phyloP scores from a whole-genome alignment of 352 stramenopile genomes.

The Aphanomyces euteiches region DNA sequence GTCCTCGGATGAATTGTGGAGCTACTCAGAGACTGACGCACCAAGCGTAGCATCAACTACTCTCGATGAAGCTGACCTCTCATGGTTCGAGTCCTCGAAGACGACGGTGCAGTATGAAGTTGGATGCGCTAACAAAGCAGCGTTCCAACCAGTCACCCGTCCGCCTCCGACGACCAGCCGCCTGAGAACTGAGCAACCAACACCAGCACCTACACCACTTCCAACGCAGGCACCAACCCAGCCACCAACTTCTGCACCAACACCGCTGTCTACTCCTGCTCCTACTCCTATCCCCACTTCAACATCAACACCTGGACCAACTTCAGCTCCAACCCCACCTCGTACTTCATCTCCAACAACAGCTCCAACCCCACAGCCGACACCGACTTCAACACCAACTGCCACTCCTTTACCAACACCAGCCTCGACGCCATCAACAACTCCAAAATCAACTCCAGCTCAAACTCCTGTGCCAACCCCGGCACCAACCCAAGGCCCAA shows the following conservation, averaged over 20 bases:
- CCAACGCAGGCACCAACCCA: not conserved
- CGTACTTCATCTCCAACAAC: constrained; percentile 10
- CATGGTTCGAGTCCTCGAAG: constrained; percentile 16
- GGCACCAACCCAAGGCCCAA: no score
- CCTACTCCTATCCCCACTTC: constrained; percentile 10
- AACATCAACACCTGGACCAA: constrained; percentile 30
- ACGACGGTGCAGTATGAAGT: constrained; percentile 1
- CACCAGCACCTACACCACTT: not conserved
- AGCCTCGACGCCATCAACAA: constrained; percentile 14
- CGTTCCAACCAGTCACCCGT: not conserved
- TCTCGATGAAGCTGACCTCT: not conserved
- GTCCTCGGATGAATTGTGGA: not conserved
- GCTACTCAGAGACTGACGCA: constrained; percentile 25
- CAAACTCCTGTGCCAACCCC: no score
- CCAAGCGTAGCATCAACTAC: constrained; percentile 1
- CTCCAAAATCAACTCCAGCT: not conserved
- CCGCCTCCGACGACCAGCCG: not conserved
- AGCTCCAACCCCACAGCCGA: constrained; percentile 1
- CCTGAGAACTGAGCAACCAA: not conserved
- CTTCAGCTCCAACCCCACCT: constrained; percentile 22
- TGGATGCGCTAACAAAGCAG: not conserved
- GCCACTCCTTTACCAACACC: constrained; percentile 19
- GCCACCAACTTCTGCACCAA: constrained; percentile 29
- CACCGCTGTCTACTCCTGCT: constrained; percentile 29
- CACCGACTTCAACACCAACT: not conserved